Base-by-base conservation (phyloP, 2,329 filamentous ascomycete species). In the Penicillium sclerotigenum region DNA sequence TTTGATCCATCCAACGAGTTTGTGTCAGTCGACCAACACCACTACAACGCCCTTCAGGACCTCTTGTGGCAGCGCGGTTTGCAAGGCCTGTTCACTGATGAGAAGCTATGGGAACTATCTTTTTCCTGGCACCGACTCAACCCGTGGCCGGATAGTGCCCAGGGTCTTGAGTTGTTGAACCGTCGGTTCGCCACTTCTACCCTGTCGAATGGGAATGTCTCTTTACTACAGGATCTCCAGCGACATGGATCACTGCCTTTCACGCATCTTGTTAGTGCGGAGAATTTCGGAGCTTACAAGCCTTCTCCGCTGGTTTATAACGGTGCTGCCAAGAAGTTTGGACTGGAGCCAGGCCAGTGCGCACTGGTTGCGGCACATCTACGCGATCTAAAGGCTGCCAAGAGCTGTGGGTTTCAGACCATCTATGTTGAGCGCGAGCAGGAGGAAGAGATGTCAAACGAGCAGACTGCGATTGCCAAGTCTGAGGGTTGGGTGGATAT, bases 301-400 rank as follows among this genome's bases (percentile, higher is more conserved):
- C 89, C 89, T 1, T 80, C 83, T 58, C 81, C 83, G 8, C 77
- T 71, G 49, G 85, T 87, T 2, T 94, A 94, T 67, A 78, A 82
- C 1, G 89, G 89, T 4, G 89, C 87, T 0, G 87, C 80, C 2
- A 72, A 77, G 54, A 78, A 76, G 61, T 72, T 92, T 50, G 83
- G 81, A 0, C 59, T 86, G 40, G 64, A 80, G 58, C 81, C 86
- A 0, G 69, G 70, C 2, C 79, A 91, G 66, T 87, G 90, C 55
- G 87, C 84, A 20, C 85, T 94, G 83, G 88, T 94, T 20, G 90
- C 90, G 16, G 86, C 89, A 36, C 89, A 93, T 73, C 74, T 93
- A 56, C 71, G 67, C 6, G 90, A 93, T 71, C 73, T 94, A 52
- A 76, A 83, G 58, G 87, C 81, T 0, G 90, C 90, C 5, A 84